Evolutionary conservation across 2,329 filamentous ascomycete species (phyloP).

Genomic region (Hirsutella rhossiliensis): DNA sequence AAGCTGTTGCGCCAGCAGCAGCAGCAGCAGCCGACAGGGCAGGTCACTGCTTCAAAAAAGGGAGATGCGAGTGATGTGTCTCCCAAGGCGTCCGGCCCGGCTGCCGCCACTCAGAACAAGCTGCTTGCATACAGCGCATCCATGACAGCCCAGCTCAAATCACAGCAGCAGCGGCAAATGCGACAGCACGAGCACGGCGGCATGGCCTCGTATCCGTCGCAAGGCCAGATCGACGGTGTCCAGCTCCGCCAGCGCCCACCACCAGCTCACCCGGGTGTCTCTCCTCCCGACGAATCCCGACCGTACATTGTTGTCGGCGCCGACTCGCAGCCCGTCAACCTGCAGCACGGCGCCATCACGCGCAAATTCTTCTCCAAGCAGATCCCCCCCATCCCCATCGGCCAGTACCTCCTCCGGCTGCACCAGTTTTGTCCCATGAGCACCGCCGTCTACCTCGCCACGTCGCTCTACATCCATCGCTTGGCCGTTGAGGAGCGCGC

Average conservation of each 20-base stretch:
- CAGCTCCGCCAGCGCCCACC: constrained; percentile 25
- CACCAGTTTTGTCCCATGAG: constrained; percentile 91
- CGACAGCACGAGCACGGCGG: too few relatives aligned
- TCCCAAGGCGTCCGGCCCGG: not conserved
- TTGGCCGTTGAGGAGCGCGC: constrained; percentile 66
- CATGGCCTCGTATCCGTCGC: constrained; percentile 7
- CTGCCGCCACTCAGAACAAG: constrained; percentile 3
- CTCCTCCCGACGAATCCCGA: constrained; percentile 18
- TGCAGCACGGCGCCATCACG: constrained; percentile 77
- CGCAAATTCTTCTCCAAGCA: constrained; percentile 89
- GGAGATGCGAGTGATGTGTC: not conserved
- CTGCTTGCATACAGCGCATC: constrained; percentile 15
- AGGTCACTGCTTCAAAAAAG: constrained; percentile 5
- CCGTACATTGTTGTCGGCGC: constrained; percentile 54
- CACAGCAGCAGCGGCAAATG: constrained; percentile 11
- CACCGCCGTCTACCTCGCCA: constrained; percentile 83
- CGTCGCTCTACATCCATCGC: constrained; percentile 76
- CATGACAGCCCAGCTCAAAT: constrained; percentile 13
- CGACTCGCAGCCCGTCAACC: constrained; percentile 58
- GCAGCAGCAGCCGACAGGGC: constrained; percentile 16
- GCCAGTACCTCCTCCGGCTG: constrained; percentile 75
- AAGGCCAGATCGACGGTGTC: constrained; percentile 39
- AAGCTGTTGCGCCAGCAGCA: constrained; percentile 26
- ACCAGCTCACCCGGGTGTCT: not conserved
- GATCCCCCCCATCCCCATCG: constrained; percentile 69